Evolutionary conservation across 805 yeast genomes (phyloP).

Genomic region (Schwanniomyces pseudopolymorphus): DNA sequence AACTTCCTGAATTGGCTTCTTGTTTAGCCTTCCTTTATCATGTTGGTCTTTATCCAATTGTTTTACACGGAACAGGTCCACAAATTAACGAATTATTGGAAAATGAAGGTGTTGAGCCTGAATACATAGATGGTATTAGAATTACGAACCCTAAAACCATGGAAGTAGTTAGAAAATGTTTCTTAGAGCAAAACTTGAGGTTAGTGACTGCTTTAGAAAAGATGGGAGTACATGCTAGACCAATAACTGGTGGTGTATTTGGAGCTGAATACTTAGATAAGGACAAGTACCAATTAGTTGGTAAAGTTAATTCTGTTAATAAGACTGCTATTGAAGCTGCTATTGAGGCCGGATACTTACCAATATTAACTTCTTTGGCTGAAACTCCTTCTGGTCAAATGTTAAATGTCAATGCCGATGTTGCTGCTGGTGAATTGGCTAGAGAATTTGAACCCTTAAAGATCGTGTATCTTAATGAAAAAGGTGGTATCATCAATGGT

Average conservation of each 20-base stretch:
- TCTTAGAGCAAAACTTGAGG: constrained; percentile 91
- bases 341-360: constrained; percentile 93
- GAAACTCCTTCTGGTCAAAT: constrained; percentile 97
- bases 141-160: constrained; percentile 93
- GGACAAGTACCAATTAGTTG: constrained; percentile 89
- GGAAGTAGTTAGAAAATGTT: constrained; percentile 94
- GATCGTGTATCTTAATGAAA: constrained; percentile 93
- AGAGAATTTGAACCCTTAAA: constrained; percentile 95
- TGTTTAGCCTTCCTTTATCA: constrained; percentile 95
- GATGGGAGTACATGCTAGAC: constrained; percentile 97
- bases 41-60: constrained; percentile 95
- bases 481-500: constrained; percentile 96
- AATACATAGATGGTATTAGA: constrained; percentile 93
- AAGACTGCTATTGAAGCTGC: constrained; percentile 88
- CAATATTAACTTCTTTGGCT: constrained; percentile 93
- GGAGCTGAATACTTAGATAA: constrained; percentile 88
- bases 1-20: constrained; percentile 88
- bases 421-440: constrained; percentile 97
- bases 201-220: constrained; percentile 94
- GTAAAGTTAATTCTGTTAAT: constrained; percentile 82
- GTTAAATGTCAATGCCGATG: constrained; percentile 96
- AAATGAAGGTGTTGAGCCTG: constrained; percentile 92
- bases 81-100: constrained; percentile 94
- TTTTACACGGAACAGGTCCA: constrained; percentile 98
- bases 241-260: constrained; percentile 97